These are phyloP conservation scores for Solanum acaule DNA, from an alignment of 257 asterid species.

Conservation along the genomic window DNA sequence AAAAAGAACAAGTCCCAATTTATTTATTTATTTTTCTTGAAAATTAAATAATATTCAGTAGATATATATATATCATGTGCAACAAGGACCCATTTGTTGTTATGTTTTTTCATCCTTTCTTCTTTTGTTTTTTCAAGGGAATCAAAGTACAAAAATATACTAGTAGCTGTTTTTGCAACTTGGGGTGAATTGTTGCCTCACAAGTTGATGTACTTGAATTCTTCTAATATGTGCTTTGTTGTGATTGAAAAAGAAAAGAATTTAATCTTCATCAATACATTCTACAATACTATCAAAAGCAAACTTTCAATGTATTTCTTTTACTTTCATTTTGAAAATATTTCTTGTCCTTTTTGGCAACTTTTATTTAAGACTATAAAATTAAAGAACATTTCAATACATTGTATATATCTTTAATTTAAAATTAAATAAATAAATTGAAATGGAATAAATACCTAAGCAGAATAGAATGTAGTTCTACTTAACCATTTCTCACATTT, in stretches of 20 bases:
- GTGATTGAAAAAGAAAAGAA: not conserved
- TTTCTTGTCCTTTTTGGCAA: not conserved
- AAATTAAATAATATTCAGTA: not conserved
- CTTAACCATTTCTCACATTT: slow-evolving; percentile 36
- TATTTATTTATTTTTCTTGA: not conserved
- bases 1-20: not conserved
- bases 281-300: not conserved
- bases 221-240: not conserved
- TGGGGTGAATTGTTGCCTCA: slow-evolving; percentile 1
- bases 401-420: not conserved
- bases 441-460: no score
- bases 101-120: not conserved
- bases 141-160: not conserved
- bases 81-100: not conserved
- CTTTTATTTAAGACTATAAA: no score
- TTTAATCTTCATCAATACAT: not conserved
- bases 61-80: not conserved
- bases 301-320: not conserved
- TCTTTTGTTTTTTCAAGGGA: not conserved
- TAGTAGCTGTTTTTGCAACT: not conserved
- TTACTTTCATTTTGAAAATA: not conserved
- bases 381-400: no score
- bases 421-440: not conserved
- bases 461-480: not conserved
- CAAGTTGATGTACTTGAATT: not conserved